These are phyloP conservation scores for Backusella parvicylindrica DNA, from an alignment of 192 early-diverging fungal genomes.

Conservation along the genomic window DNA sequence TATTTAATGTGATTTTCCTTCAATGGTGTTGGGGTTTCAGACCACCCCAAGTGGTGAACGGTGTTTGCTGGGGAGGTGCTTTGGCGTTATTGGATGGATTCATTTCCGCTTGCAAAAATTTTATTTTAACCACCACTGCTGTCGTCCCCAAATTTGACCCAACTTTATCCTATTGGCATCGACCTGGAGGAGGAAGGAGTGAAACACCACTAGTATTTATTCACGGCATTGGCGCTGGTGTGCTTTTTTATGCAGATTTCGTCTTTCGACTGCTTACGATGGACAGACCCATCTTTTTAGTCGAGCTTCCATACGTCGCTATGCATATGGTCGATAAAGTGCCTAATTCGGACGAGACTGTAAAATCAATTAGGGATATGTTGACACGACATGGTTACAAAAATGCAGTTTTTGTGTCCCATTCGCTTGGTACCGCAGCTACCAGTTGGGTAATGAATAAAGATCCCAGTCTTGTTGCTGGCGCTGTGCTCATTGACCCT, in stretches of 20 bases:
- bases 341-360: slow-evolving; percentile 51
- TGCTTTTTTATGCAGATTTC: slow-evolving; percentile 52
- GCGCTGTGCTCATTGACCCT: slow-evolving; percentile 62
- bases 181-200: slow-evolving; percentile 3
- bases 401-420: slow-evolving; percentile 61
- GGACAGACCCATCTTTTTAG: slow-evolving; percentile 44
- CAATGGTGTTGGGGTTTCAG: slow-evolving; percentile 16
- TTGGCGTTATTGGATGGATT: background rate
- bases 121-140: background rate
- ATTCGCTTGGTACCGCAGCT: slow-evolving; percentile 63
- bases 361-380: slow-evolving; percentile 53
- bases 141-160: background rate
- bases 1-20: slow-evolving; percentile 19
- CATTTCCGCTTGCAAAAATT: background rate
- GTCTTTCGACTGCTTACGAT: slow-evolving; percentile 39
- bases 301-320: slow-evolving; percentile 64
- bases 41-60: background rate
- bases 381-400: slow-evolving; percentile 43
- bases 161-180: background rate
- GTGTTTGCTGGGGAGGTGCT: slow-evolving; percentile 9
- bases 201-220: slow-evolving; percentile 60
- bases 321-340: slow-evolving; percentile 60
- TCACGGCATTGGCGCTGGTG: slow-evolving; percentile 66
- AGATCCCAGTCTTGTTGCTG: slow-evolving; percentile 42
- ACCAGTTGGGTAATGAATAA: slow-evolving; percentile 58